These are phyloP conservation scores for Lecanoromycetidae sp. DNA, from an alignment of 2,329 filamentous ascomycete genomes.

Conservation along the genomic window DNA sequence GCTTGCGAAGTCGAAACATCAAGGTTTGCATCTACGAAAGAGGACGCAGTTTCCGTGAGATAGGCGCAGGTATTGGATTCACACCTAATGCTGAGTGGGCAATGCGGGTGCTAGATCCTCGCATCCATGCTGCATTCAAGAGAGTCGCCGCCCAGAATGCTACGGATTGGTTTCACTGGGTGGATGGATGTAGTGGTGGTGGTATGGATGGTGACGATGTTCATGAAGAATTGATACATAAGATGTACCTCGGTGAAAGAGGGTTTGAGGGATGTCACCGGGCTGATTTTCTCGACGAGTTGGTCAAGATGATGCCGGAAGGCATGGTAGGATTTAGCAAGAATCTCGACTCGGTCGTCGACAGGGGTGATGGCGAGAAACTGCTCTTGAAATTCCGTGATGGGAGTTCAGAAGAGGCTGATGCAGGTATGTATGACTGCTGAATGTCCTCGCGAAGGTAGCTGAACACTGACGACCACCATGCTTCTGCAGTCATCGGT, in stretches of 20 bases:
- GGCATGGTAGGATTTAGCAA: slow-evolving; percentile 28
- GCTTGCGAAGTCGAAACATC: slow-evolving; percentile 20
- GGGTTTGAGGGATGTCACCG: slow-evolving; percentile 24
- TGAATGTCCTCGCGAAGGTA: neutral
- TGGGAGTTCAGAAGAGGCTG: slow-evolving; percentile 30
- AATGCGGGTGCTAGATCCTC: slow-evolving; percentile 20
- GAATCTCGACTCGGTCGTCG: slow-evolving; percentile 26
- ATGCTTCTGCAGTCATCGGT: slow-evolving; percentile 19
- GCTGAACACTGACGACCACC: neutral
- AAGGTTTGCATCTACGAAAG: slow-evolving; percentile 23
- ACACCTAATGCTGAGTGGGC: slow-evolving; percentile 30
- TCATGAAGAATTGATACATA: neutral
- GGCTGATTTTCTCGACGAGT: slow-evolving; percentile 31
- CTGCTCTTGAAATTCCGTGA: neutral
- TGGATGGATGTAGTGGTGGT: slow-evolving; percentile 25
- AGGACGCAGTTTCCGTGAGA: slow-evolving; percentile 17
- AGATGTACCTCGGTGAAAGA: neutral
- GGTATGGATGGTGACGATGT: neutral
- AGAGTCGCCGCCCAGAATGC: too few species aligned
- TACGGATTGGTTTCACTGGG: too few species aligned
- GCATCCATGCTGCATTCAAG: slow-evolving; percentile 28
- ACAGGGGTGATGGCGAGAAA: slow-evolving; percentile 20
- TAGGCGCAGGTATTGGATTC: slow-evolving; percentile 28
- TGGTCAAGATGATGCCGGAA: slow-evolving; percentile 31
- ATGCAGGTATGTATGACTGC: slow-evolving; percentile 25